Evolutionary conservation across 2,329 filamentous ascomycete species (phyloP), one percentile per base, ranked within the genome.

Genomic region (Aspergillus intermedius): DNA sequence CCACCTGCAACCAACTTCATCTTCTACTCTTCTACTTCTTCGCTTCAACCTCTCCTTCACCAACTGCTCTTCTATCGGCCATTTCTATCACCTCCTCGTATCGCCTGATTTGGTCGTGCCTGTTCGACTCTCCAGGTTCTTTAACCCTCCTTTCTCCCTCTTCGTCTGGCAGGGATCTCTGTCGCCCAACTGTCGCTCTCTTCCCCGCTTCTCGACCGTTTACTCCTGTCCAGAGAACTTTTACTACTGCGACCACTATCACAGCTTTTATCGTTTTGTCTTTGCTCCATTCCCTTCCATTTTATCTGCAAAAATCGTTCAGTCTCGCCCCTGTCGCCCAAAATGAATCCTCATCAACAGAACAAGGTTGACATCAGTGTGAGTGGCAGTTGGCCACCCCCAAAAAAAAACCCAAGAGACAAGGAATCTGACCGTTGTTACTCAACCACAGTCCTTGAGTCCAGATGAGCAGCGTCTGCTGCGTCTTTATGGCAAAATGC

Each of bases 351-450:
- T 61, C 89, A 91, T 71, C 88, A 96, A 79, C 91, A 95, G 81
- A 96, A 96, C 80, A 97, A 98, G 79, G 81, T 97, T 64, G 93
- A 98, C 74, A 80, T 96, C 74, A 91, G 81, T 78, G 93, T 96
- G 76, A 77, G 88, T 15, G 40, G 39, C 39, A 8, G 15, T 45
- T 17, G 28, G 23, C 48, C 37, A 49, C 41, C 45, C 22, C 34
- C 6, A 4, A 9, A 13, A 35, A 35, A 17, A 13, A 35, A 17
- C 7, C 5, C n/a, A 35, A 7, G 4, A 40, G 10, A 5, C 17
- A 22, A 19, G 8, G 9, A 12, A 15, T 44, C 49, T 60, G 42
- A 60, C 51, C 37, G 25, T 12, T 35, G 46, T 19, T 15, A 7
- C 39, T 30, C 41, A 6, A 40, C 41, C 28, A 49, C 69, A 97